phyloP scores from a whole-genome alignment of 805 yeast species.

The Schwanniomyces polymorphus region DNA sequence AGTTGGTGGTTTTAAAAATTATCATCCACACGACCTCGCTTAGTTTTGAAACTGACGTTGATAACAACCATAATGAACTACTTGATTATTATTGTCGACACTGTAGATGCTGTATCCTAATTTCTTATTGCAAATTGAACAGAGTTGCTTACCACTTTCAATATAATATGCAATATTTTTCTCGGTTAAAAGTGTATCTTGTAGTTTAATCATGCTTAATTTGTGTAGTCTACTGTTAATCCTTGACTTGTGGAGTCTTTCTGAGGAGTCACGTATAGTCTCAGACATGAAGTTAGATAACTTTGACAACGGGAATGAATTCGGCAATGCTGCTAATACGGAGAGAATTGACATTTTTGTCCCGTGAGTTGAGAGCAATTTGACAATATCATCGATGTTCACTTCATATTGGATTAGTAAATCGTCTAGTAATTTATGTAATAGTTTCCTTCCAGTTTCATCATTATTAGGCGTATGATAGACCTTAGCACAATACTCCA shows the following conservation, averaged over 20 bases:
- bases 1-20: neutral
- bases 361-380: conserved; percentile 45
- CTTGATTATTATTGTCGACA: conserved; percentile 42
- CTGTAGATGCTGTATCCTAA: conserved; percentile 57
- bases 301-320: conserved; percentile 42
- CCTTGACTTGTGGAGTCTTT: conserved; percentile 37
- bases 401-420: conserved; percentile 39
- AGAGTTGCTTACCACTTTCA: conserved; percentile 43
- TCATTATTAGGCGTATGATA: conserved; percentile 31
- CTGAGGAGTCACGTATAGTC: conserved; percentile 42
- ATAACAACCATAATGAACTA: conserved; percentile 60
- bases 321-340: conserved; percentile 55
- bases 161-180: conserved; percentile 36
- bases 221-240: conserved; percentile 52
- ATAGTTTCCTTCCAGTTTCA: conserved; percentile 40
- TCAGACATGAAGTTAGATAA: conserved; percentile 46
- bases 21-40: neutral
- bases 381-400: conserved; percentile 36
- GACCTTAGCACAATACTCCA: conserved; percentile 57
- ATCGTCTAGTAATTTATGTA: conserved; percentile 53
- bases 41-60: conserved; percentile 2
- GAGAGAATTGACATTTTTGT: conserved; percentile 45
- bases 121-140: conserved; percentile 58
- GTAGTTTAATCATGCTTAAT: conserved; percentile 50
- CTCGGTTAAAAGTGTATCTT: conserved; percentile 39